Base-by-base conservation (phyloP, 352 stramenopile genomes). In the Phytophthora litchii region DNA sequence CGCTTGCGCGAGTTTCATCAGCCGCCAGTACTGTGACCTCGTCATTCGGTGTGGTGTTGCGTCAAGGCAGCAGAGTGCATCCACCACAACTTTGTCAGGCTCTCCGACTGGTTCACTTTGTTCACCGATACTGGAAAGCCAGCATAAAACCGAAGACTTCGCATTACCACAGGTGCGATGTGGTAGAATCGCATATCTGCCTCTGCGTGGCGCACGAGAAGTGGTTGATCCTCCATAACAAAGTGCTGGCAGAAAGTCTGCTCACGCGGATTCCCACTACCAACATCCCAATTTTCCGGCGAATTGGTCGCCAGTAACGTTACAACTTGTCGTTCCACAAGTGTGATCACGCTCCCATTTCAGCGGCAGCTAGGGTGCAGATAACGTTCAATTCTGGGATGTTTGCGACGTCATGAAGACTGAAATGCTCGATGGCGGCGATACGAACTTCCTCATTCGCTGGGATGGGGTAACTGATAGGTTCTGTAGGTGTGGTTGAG, bases 231-330 rank as follows among this genome's bases (percentile, higher is more conserved):
- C 11, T 74, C 63, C 72, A 80, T 78, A 37, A 80, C 55, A 27
- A 75, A 73, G 32, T 80, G 72, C 45, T 72, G 58, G 43, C 72
- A 80, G 37, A 80, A 77, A 0, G 65, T 71, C 45, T 80, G 60
- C 20, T 73, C 60, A 0, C 72, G 54, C 4, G 60, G 59, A 25
- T 70, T 72, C 1, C 63, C 58, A 35, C 52, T 70, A 4, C 67
- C 67, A 19, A 76, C 20, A 9, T 72, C 49, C 60, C 62, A 70
- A 19, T 65, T 62, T 4, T 54, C 48, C 0, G 57, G 57, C 12
- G 35, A 29, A 21, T 71, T 75, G 14, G 67, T 61, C 2, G 67
- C 60, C 17, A 78, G 20, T 14, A 75, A 40, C 10, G 51, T 60
- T 29, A 70, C 58, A 20, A 50, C 43, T 29, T 73, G 43, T 1